Percentiles rank a stretch among this genome's conserved stretches.
These are phyloP conservation scores for Nigrograna mackinnonii DNA, from an alignment of 2,329 filamentous ascomycete genomes.

Conservation along the genomic window DNA sequence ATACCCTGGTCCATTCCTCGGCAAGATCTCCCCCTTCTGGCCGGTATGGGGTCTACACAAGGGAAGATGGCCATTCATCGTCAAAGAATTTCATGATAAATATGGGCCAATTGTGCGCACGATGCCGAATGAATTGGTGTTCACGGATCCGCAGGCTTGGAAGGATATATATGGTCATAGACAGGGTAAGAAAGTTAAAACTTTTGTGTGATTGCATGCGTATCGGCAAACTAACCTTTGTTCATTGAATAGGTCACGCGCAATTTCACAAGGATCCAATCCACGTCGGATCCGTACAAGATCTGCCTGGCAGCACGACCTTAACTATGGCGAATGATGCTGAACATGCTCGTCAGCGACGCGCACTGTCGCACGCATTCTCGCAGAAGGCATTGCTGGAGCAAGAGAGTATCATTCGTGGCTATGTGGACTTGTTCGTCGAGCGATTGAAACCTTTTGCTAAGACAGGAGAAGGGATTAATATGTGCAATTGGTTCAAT, in stretches of 20 bases:
- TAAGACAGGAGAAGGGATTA: slow-evolving; percentile 11
- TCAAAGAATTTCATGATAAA: slow-evolving; percentile 15
- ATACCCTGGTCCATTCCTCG: no score
- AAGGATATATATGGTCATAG: slow-evolving; percentile 43
- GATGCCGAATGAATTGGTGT: slow-evolving; percentile 53
- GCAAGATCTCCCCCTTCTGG: not conserved
- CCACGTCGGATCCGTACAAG: slow-evolving; percentile 1
- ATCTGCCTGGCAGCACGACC: slow-evolving; percentile 4
- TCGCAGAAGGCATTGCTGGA: slow-evolving; percentile 44
- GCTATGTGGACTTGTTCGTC: slow-evolving; percentile 44
- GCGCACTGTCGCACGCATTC: slow-evolving; percentile 44
- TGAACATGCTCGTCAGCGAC: no score
- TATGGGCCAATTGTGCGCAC: slow-evolving; percentile 52
- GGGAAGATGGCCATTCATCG: not conserved
- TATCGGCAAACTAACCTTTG: no score
- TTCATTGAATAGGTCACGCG: not conserved
- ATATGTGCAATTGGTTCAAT: slow-evolving; percentile 33
- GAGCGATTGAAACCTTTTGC: slow-evolving; percentile 29
- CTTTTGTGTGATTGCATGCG: no score
- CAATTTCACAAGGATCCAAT: slow-evolving; percentile 8
- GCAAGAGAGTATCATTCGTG: slow-evolving; percentile 44
- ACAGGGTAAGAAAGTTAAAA: not conserved
- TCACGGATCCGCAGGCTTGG: slow-evolving; percentile 44
- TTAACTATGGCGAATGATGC: slow-evolving; percentile 6
- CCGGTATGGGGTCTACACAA: not conserved